A percentile compares a stretch with the other conserved stretches of the same genome.
These are phyloP conservation scores for Podila minutissima DNA, from an alignment of 192 early-diverging fungal genomes.

Conservation along the genomic window DNA sequence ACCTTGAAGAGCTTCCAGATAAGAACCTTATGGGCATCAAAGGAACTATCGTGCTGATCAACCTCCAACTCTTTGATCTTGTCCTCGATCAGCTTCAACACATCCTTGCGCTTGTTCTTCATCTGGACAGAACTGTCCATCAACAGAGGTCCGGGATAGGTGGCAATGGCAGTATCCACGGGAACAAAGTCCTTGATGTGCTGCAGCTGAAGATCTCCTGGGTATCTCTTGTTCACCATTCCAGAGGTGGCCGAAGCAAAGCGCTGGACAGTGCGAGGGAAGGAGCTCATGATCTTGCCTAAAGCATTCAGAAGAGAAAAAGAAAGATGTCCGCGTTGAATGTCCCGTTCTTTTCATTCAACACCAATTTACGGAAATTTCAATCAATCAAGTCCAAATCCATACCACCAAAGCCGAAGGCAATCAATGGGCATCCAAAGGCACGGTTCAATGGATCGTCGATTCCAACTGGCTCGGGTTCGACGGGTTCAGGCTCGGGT, in stretches of 20 bases:
- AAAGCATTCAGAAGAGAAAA: background rate
- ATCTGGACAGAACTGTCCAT: conserved; percentile 55
- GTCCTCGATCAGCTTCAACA: conserved; percentile 51
- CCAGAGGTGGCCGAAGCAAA: conserved; percentile 25
- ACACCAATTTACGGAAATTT: background rate
- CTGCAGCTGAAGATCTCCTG: conserved; percentile 60
- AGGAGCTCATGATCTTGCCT: conserved; percentile 70
- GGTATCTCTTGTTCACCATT: conserved; percentile 49
- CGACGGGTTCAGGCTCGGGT: conserved; percentile 19
- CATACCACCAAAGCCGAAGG: conserved; percentile 80
- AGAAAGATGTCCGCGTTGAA: background rate
- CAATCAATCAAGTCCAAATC: background rate
- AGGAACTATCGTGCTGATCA: conserved; percentile 14
- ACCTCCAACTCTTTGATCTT: conserved; percentile 34
- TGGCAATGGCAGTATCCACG: conserved; percentile 29
- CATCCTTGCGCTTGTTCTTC: conserved; percentile 62
- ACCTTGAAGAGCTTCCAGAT: conserved; percentile 72
- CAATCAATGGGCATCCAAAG: conserved; percentile 66
- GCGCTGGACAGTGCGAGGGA: conserved; percentile 69
- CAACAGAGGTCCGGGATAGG: conserved; percentile 68
- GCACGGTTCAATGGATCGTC: conserved; percentile 55
- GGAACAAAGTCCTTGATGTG: conserved; percentile 58
- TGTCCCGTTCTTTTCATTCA: too few relatives aligned
- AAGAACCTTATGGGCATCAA: conserved; percentile 46
- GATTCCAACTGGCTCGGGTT: conserved; percentile 26